Conservation (phyloP, 2,329 filamentous ascomycete species). For the Chaetomium sp. region DNA sequence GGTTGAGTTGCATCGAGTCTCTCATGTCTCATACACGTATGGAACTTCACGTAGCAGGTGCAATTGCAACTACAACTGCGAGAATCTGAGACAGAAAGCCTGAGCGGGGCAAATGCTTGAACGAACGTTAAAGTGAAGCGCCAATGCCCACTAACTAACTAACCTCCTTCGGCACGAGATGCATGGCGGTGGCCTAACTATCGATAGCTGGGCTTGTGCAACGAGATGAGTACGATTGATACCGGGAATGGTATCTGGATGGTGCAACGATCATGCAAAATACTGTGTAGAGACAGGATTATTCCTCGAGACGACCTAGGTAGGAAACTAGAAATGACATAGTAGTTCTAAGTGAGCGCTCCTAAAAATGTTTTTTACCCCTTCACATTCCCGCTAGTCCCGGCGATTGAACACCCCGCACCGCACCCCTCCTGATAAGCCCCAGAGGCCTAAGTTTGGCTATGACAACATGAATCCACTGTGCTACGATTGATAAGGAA, state of each 20-base stretch:
- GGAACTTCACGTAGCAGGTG: too few species aligned
- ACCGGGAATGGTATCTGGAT: neutral
- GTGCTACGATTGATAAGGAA: constrained; percentile 10
- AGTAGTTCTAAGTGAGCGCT: neutral
- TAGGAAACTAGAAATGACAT: neutral
- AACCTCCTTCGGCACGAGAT: constrained; percentile 44
- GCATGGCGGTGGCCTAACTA: constrained; percentile 36
- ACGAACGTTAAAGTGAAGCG: neutral
- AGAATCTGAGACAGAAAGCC: constrained; percentile 1
- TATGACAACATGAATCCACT: constrained; percentile 11
- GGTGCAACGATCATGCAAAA: too few species aligned
- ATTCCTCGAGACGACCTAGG: neutral
- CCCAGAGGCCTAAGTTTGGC: neutral
- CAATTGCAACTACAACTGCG: neutral
- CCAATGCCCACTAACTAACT: constrained; percentile 34
- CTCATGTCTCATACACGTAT: neutral
- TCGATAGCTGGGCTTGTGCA: neutral
- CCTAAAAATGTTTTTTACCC: neutral
- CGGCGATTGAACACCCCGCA: constrained; percentile 27
- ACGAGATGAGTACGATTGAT: neutral
- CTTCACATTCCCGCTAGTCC: neutral
- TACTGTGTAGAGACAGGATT: neutral
- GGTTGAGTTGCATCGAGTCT: constrained; percentile 2
- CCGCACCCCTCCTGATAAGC: constrained; percentile 30
- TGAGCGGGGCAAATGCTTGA: neutral